Base-by-base conservation (phyloP, 129 eudicot genomes). In the Saussurea involucrata region DNA sequence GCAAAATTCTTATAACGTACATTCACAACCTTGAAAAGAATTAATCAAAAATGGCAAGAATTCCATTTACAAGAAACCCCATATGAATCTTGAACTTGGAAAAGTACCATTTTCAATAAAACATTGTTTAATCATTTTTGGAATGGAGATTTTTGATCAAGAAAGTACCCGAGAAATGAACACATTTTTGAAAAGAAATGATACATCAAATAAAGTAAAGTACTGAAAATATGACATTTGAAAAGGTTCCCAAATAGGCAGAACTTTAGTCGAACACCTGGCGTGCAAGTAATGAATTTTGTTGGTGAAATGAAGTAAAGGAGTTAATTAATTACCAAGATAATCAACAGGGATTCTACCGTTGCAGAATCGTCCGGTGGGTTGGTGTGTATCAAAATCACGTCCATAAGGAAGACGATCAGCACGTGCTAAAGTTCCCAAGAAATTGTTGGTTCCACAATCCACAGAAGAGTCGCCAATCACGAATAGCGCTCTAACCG, bases 391-490 rank as follows among this genome's bases (percentile, higher is more conserved):
- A 72, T 95, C 99, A 32, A 95, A 95, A 57, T 95, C 99, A 21
- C 97, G 88, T 12, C 99, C 99, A 21, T 95, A 95, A 6, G 99
- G 99, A 67, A 73, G 91, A 44, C 89, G 88, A 83, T 95, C 97
- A 10, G 97, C 97, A 8, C 99, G 96, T 3, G 99, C 99, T 17
- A 95, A 83, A 0, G 99, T 95, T 4, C 92, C 97, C 20, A 95
- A 96, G 63, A 91, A 95, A 66, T 95, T 92, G 82, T 95, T 91
- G 24, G 96, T 95, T 24, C 99, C 99, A 37, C 90, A 86, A 34
- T 95, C 99, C 15, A 92, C 99, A 0, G 99, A 86, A 31, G 99
- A 95, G 63, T 95, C 99, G 8, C 99, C 99, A 12, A 95, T 85
- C 0, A 95, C 84, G 73, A 91, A 95, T 22, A 95, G 72, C 6